phyloP scores from a whole-genome alignment of 768 basidiomycete species.

The Pulveroboletus sp. region DNA sequence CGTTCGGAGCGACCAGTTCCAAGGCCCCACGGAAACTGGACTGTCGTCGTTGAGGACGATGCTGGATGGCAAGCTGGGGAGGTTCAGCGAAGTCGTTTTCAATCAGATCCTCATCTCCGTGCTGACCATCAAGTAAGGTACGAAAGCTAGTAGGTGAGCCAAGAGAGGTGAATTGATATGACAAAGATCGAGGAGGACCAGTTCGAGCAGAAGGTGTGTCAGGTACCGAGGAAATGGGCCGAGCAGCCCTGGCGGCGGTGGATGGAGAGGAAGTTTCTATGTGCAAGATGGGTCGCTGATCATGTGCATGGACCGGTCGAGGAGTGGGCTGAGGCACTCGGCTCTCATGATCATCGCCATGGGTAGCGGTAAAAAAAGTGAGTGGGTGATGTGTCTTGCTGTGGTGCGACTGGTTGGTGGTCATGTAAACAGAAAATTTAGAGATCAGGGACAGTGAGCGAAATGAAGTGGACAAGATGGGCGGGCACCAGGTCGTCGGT shows the following conservation, averaged over 20 bases:
- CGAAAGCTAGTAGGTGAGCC: constrained; percentile 34
- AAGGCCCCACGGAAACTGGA: constrained; percentile 61
- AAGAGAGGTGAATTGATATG: constrained; percentile 55
- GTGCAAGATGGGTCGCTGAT: constrained; percentile 12
- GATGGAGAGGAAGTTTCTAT: constrained; percentile 11
- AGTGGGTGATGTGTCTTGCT: neutral
- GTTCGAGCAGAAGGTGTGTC: constrained; percentile 60
- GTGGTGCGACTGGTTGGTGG: constrained; percentile 1
- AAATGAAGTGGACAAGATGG: neutral
- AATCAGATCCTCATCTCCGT: constrained; percentile 24
- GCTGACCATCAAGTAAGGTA: constrained; percentile 24
- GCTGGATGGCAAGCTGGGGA: constrained; percentile 28
- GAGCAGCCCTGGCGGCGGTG: neutral
- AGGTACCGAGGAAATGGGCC: constrained; percentile 10
- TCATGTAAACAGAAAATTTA: constrained; percentile 6
- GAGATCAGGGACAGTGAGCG: neutral
- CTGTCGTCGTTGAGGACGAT: constrained; percentile 21
- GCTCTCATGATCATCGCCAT: neutral
- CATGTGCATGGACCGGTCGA: neutral
- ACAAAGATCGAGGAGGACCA: constrained; percentile 70
- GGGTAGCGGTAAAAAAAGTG: constrained; percentile 7
- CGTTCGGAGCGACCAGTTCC: constrained; percentile 35
- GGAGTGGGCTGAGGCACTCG: neutral
- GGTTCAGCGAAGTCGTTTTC: constrained; percentile 34
- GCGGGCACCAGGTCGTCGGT: neutral